Evolutionary conservation across 495 filamentous ascomycete species (phyloP).

Genomic region (Lindgomyces ingoldianus): DNA sequence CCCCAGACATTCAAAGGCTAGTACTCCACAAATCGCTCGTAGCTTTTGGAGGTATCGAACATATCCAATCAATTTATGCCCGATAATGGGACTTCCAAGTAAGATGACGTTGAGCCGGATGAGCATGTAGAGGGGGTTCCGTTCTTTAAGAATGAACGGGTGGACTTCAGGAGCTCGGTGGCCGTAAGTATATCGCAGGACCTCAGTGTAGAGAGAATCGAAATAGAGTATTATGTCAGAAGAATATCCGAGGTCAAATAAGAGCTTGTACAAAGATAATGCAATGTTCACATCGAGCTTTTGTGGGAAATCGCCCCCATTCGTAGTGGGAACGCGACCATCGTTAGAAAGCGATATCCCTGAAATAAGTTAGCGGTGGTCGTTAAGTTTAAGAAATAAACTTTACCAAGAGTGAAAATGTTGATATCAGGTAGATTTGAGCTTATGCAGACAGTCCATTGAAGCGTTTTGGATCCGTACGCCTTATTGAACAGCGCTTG

Average conservation of each 20-base stretch:
- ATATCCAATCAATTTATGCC: constrained; percentile 5
- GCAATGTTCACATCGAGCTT: not conserved
- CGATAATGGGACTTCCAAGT: constrained; percentile 11
- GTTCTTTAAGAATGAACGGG: constrained; percentile 14
- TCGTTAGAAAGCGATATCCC: constrained; percentile 6
- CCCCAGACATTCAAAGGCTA: constrained; percentile 13
- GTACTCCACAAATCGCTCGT: not conserved
- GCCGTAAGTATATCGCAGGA: constrained; percentile 10
- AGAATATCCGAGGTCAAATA: not conserved
- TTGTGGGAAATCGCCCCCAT: not conserved
- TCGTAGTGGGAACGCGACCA: not conserved
- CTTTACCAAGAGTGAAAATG: constrained; percentile 17
- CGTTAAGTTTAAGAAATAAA: not conserved
- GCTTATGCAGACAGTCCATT: constrained; percentile 22
- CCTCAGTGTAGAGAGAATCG: constrained; percentile 12
- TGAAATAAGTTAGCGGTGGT: constrained; percentile 10
- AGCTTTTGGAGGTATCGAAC: constrained; percentile 11
- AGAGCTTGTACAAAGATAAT: not conserved
- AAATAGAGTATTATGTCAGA: not conserved
- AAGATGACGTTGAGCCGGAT: constrained; percentile 13
- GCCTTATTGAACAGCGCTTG: constrained; percentile 6
- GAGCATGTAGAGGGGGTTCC: constrained; percentile 13
- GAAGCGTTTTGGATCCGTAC: constrained; percentile 15
- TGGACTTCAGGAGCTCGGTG: constrained; percentile 3
- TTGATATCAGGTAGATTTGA: constrained; percentile 15